Evolutionary conservation across 2,329 filamentous ascomycete species (phyloP).

Genomic region (Paecilomyces sp.): DNA sequence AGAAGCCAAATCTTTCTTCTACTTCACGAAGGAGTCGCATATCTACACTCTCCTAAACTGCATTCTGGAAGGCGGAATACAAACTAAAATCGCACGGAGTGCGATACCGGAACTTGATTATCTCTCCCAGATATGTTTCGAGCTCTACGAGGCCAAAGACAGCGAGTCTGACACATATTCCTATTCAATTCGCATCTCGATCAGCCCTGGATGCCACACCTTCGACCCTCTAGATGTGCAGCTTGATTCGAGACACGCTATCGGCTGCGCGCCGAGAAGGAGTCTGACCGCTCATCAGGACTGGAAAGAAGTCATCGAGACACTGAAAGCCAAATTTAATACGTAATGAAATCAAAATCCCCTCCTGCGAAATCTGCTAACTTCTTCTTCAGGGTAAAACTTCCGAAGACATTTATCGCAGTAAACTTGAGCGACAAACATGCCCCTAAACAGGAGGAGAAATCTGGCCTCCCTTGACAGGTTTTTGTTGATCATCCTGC

Average conservation of each 20-base stretch:
- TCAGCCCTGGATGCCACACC: constrained; percentile 92
- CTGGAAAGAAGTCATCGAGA: constrained; percentile 97
- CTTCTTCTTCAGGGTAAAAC: constrained; percentile 35
- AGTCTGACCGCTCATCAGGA: constrained; percentile 86
- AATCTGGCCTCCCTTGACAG: background rate
- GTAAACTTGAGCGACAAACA: constrained; percentile 46
- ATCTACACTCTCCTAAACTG: constrained; percentile 98
- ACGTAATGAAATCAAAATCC: background rate
- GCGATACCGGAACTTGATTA: constrained; percentile 97
- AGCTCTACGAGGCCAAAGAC: constrained; percentile 92
- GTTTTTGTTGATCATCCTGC: background rate
- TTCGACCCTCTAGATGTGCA: constrained; percentile 95
- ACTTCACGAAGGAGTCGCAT: constrained; percentile 98
- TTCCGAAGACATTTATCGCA: constrained; percentile 45
- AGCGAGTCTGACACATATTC: constrained; percentile 71
- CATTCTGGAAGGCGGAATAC: constrained; percentile 91
- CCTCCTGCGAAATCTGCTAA: constrained; percentile 1
- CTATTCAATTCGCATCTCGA: constrained; percentile 93
- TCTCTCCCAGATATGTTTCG: constrained; percentile 94
- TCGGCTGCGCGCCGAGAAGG: constrained; percentile 83
- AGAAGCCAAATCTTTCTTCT: constrained; percentile 93
- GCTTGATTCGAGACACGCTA: constrained; percentile 92
- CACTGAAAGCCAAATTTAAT: constrained; percentile 87
- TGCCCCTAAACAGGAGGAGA: constrained; percentile 16
- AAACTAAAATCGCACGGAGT: constrained; percentile 92